Conservation (phyloP, 768 basidiomycete genomes). For the Hygrophorus russula region DNA sequence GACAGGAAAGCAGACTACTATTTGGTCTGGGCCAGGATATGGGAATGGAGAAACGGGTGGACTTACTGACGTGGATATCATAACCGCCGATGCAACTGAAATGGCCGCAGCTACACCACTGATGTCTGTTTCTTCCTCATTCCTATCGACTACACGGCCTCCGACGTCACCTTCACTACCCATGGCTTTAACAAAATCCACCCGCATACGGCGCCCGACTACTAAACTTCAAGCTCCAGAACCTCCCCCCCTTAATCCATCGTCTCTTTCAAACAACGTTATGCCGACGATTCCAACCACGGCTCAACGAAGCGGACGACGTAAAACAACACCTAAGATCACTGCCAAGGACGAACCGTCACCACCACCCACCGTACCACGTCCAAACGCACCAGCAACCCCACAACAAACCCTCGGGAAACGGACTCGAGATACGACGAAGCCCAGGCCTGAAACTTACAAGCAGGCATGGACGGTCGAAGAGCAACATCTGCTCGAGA, state of each 20-base stretch:
- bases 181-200: constrained; percentile 4
- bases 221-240: constrained; percentile 11
- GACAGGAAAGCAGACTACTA: no score
- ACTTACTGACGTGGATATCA: neutral
- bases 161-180: constrained; percentile 5
- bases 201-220: constrained; percentile 10
- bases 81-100: neutral
- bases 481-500: constrained; percentile 71
- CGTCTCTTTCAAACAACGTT: neutral
- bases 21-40: no score
- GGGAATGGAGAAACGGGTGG: no score
- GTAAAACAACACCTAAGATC: neutral
- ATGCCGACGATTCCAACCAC: neutral
- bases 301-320: constrained; percentile 9
- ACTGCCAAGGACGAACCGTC: constrained; percentile 5
- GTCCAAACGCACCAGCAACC: neutral
- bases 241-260: neutral
- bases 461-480: constrained; percentile 70
- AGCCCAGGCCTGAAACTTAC: constrained; percentile 63
- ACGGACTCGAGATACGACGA: constrained; percentile 15
- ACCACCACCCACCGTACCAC: neutral
- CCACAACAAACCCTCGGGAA: constrained; percentile 7
- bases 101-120: constrained; percentile 3
- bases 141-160: neutral
- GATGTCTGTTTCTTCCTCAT: neutral